Base-by-base conservation (phyloP, 768 basidiomycete species). In the Leccinum rimulosum region DNA sequence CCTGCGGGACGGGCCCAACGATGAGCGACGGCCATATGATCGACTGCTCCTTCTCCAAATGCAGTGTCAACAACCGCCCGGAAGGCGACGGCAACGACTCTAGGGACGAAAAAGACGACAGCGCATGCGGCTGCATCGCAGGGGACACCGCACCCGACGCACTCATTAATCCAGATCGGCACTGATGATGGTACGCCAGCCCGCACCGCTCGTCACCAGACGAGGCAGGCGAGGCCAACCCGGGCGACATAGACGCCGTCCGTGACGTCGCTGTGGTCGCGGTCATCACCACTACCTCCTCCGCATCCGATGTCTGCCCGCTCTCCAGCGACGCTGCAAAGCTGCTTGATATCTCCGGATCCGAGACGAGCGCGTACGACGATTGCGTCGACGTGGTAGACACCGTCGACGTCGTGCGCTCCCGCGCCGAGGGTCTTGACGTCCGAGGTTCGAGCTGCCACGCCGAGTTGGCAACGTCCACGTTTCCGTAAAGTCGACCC, bases 1-100 rank as follows among this genome's bases (percentile, higher is more conserved):
- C 74, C 51, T 83, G 82, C 1, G 88, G 86, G 9, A 84, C 88
- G 9, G 91, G 87, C 2, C 33, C 91, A 81, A 89, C 80, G 52
- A 93, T 82, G 36, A 93, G 77, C 6, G 88, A 88, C 0, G 91
- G 91, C 91, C 91, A 93, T 47, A 93, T 92, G 45, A 85, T 80
- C 6, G 89, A 86, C 61, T 87, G 82, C 19, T 86, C 83, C 72
- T 93, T 93, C 69, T 93, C 91, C 65, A 93, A 70, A 72, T 93
- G 89, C 51, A 93, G 74, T 6, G 91, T 93, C 63, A 93, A 70
- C 43, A 93, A 77, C 60, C 87, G 78, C n/a, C 86, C 87, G 1
- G 85, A 79, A 3, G 78, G 75, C 17, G 80, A 77, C 54, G 85
- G 83, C 35, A 88, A 68, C 6, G 70, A 70, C 19, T 73, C 63